Conservation (phyloP, 495 filamentous ascomycete genomes). For the Aspergillus indologenus region DNA sequence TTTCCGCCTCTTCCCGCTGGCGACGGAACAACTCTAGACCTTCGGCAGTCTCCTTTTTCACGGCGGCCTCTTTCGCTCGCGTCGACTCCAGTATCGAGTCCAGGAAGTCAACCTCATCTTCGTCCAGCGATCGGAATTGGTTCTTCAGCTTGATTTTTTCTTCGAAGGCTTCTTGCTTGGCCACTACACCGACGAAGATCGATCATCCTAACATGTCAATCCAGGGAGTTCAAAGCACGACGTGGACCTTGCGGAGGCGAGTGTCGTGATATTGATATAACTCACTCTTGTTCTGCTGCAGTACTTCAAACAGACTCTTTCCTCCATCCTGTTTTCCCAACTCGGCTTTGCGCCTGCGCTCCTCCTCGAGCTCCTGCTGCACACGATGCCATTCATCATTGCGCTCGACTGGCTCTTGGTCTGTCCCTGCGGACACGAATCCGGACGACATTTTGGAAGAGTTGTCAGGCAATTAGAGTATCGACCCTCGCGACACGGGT, state of each 20-base stretch:
- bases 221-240: constrained; percentile 12
- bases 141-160: constrained; percentile 83
- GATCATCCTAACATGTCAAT: constrained; percentile 56
- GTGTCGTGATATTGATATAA: constrained; percentile 11
- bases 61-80: constrained; percentile 65
- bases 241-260: background rate
- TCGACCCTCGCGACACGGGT: background rate
- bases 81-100: constrained; percentile 71
- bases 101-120: constrained; percentile 90
- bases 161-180: constrained; percentile 95
- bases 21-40: constrained; percentile 67
- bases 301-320: constrained; percentile 77
- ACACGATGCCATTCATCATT: constrained; percentile 75
- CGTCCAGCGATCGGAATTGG: constrained; percentile 90
- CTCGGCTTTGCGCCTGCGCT: constrained; percentile 57
- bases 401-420: constrained; percentile 57
- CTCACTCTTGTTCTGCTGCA: constrained; percentile 93
- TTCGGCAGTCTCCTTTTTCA: constrained; percentile 71
- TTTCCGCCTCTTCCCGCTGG: constrained; percentile 65
- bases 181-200: constrained; percentile 52
- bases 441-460: constrained; percentile 66
- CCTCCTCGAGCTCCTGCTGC: constrained; percentile 72
- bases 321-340: constrained; percentile 55
- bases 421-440: constrained; percentile 84
- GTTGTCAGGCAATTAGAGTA: background rate